Percentiles rank a stretch among this genome's conserved stretches.
Evolutionary conservation across 495 filamentous ascomycete genomes (phyloP).

Genomic region (Diplogelasinospora grovesii): DNA sequence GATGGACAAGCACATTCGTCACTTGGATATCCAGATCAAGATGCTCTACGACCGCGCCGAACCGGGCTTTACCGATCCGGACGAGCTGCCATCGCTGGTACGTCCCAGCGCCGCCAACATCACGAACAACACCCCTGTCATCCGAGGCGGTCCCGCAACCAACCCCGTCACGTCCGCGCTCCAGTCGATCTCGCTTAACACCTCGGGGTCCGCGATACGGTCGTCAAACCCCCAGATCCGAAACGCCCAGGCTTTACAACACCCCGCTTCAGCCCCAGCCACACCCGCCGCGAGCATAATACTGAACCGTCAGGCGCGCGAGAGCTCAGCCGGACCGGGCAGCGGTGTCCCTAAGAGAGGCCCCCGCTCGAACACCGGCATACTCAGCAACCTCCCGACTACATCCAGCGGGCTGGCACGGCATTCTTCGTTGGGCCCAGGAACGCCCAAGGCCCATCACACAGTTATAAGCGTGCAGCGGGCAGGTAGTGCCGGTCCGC

Average conservation of each 20-base stretch:
- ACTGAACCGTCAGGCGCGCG: constrained; percentile 58
- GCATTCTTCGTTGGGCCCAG: constrained; percentile 75
- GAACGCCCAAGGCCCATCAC: constrained; percentile 65
- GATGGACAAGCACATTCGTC: constrained; percentile 83
- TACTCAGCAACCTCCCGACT: constrained; percentile 58
- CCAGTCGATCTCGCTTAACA: constrained; percentile 44
- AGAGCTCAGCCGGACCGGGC: constrained; percentile 68
- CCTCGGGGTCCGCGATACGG: constrained; percentile 27
- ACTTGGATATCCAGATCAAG: constrained; percentile 81
- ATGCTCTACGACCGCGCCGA: constrained; percentile 72
- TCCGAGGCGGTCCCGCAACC: constrained; percentile 28
- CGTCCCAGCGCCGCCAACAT: constrained; percentile 48
- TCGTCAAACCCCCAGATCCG: constrained; percentile 35
- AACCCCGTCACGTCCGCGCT: constrained; percentile 40
- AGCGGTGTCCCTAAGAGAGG: constrained; percentile 56
- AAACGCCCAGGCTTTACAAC: constrained; percentile 34
- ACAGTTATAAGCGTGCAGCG: constrained; percentile 54
- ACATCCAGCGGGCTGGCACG: constrained; percentile 67
- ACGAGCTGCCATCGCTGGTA: constrained; percentile 70
- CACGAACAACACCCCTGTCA: constrained; percentile 29
- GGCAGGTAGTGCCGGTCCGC: constrained; percentile 67
- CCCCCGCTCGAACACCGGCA: constrained; percentile 59
- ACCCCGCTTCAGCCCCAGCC: constrained; percentile 53
- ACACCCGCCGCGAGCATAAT: constrained; percentile 58
- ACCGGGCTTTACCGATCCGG: constrained; percentile 64